Base-by-base conservation (phyloP, 441 rosid species). In the Francoa sonchifolia region DNA sequence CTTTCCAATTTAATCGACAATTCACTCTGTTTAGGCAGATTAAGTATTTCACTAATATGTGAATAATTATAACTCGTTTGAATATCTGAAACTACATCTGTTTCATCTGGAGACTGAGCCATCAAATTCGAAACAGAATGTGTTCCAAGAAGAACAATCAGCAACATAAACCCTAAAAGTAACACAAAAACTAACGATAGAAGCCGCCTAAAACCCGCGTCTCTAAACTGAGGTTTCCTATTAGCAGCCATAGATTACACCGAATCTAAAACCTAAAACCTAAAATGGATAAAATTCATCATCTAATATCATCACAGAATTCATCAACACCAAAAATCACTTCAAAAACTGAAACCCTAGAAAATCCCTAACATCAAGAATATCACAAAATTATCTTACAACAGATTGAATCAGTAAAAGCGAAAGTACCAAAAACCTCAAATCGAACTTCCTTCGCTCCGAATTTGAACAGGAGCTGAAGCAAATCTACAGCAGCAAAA, bases 171-270 rank as follows among this genome's bases (percentile, higher is more conserved):
- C n/a, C n/a, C n/a, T n/a, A n/a, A n/a, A n/a, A n/a, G n/a, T n/a
- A n/a, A n/a, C n/a, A n/a, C n/a, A n/a, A n/a, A n/a, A n/a, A n/a
- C n/a, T n/a, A n/a, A n/a, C n/a, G n/a, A n/a, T n/a, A n/a, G n/a
- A n/a, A n/a, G n/a, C n/a, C n/a, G n/a, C n/a, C n/a, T n/a, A n/a
- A n/a, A n/a, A n/a, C n/a, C n/a, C n/a, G n/a, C n/a, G n/a, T n/a
- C n/a, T n/a, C n/a, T n/a, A n/a, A n/a, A n/a, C n/a, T n/a, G n/a
- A 33, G 50, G 59, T 65, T 76, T 89, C 92, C 64, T 82, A 60
- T 57, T 50, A 52, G 48, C 26, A 42, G 72, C 86, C 95, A 84
- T 84, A 9, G 35, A 10, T 47, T 32, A 10, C 34, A 20, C 34
- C 30, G 47, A 43, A 14, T 19, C 19, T 39, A 23, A 17, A 8